phyloP scores from a whole-genome alignment of 1,139 yeast species.

The Kodamaea fungicola region DNA sequence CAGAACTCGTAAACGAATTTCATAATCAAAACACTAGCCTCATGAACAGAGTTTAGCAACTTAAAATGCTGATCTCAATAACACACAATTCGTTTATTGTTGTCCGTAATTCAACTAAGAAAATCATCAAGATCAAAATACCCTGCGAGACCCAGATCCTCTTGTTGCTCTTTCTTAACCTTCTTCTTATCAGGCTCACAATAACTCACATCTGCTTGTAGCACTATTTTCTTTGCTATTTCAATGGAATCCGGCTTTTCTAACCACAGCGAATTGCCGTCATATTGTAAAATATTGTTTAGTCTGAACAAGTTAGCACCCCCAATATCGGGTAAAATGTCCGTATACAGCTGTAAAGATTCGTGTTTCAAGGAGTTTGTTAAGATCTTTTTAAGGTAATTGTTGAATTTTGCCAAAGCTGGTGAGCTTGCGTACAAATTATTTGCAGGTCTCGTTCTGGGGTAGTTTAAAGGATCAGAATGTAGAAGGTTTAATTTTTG shows the following conservation, averaged over 20 bases:
- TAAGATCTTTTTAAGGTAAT: slow-evolving; percentile 23
- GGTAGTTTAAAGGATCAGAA: slow-evolving; percentile 11
- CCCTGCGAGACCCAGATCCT: slow-evolving; percentile 27
- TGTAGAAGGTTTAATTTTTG: slow-evolving; percentile 8
- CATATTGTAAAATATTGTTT: slow-evolving; percentile 24
- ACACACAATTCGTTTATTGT: too few species aligned
- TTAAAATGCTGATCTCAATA: too few species aligned
- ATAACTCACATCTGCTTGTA: slow-evolving; percentile 18
- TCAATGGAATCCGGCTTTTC: slow-evolving; percentile 8
- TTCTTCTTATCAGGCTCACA: slow-evolving; percentile 12
- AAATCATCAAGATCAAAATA: slow-evolving; percentile 34
- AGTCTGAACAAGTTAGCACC: slow-evolving; percentile 30
- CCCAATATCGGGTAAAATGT: slow-evolving; percentile 27
- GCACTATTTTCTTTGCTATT: slow-evolving; percentile 18
- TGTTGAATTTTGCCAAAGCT: slow-evolving; percentile 26
- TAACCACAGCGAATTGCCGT: slow-evolving; percentile 2
- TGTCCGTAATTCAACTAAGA: slow-evolving; percentile 7
- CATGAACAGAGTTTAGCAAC: too few species aligned
- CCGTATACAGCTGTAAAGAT: slow-evolving; percentile 17
- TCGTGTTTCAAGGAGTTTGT: slow-evolving; percentile 23
- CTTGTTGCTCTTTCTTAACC: slow-evolving; percentile 4
- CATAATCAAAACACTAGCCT: too few species aligned
- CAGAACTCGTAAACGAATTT: too few species aligned
- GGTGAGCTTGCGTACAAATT: slow-evolving; percentile 27
- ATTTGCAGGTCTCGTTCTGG: slow-evolving; percentile 4